A percentile compares a stretch with the other conserved stretches of the same genome.
These are phyloP conservation scores for Mycena leptocephala DNA, from an alignment of 768 basidiomycete species.

Conservation along the genomic window DNA sequence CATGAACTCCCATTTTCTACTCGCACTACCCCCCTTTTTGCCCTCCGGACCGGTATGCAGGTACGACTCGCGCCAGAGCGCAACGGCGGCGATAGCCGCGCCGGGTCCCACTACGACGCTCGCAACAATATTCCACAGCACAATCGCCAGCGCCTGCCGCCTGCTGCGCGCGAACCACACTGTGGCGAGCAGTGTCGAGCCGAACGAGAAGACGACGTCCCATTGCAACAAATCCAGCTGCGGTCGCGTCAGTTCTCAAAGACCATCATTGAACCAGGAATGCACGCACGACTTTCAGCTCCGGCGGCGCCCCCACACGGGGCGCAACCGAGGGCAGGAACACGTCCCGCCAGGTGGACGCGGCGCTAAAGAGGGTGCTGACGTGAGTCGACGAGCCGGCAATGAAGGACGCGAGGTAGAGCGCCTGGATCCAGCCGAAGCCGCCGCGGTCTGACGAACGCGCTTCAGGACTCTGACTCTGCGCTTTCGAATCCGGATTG, in stretches of 20 bases:
- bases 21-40: too few relatives aligned
- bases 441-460: too few relatives aligned
- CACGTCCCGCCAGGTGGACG: conserved; percentile 43
- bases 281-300: conserved; percentile 40
- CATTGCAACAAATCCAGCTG: conserved; percentile 65
- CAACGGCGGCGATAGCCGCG: conserved; percentile 64
- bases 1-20: too few relatives aligned
- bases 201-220: conserved; percentile 61
- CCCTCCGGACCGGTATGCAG: conserved; percentile 34
- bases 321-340: conserved; percentile 56
- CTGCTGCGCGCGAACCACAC: conserved; percentile 63
- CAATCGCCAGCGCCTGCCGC: conserved; percentile 50
- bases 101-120: conserved; percentile 65
- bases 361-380: conserved; percentile 55
- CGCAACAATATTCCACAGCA: conserved; percentile 62
- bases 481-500: too few relatives aligned
- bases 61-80: conserved; percentile 65
- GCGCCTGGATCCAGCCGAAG: conserved; percentile 47
- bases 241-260: background rate
- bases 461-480: too few relatives aligned
- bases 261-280: background rate
- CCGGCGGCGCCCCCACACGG: conserved; percentile 43
- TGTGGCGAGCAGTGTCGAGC: conserved; percentile 59
- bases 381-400: conserved; percentile 61
- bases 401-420: conserved; percentile 60